Evolutionary conservation across 139 green algal species (phyloP), one percentile per base, ranked within the genome.

Genomic region (Asterochloris erici): DNA sequence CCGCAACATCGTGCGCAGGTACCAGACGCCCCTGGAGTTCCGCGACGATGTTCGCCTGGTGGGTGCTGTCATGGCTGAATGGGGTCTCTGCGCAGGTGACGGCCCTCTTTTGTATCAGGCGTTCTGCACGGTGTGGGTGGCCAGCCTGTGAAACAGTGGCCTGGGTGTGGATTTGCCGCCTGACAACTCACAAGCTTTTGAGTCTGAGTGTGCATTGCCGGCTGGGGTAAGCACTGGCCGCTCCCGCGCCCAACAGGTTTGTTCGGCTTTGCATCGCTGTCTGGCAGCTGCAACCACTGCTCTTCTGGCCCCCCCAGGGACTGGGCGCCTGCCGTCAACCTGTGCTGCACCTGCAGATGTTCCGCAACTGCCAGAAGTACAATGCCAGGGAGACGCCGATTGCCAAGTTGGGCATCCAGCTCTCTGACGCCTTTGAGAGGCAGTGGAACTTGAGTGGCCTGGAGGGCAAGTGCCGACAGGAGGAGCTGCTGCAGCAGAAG

Each of bases 281-380:
- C 38, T 10, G 38, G 38, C 38, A 54, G 38, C 38, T 6, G 38
- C 6, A 54, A 54, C 2, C 38, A 54, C 38, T 54, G 38, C 38
- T 54, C 38, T 54, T 6, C 38, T 54, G 38, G 38, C 38, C 38
- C 6, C n/a, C 38, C 38, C 38, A 24, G 27, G 74, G 23, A 63
- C 17, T 9, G 76, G 19, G 29, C 60, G 14, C 17, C 11, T 38
- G 47, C 11, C 76, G 26, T 10, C 76, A 26, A 17, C 17, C 19
- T 12, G 54, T 29, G 47, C 47, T 70, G 63, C 78, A 82, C 38
- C 38, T 54, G 38, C 38, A 54, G 68, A 81, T 87, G 16, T 94
- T 90, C 83, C 74, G 81, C 38, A 94, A 94, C 82, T 94, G 90
- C 85, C 82, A 86, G 69, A 70, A 74, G 14, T 94, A 90, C 86